phyloP scores from a whole-genome alignment of 768 basidiomycete genomes.

The Rhizopogon vinicolor region DNA sequence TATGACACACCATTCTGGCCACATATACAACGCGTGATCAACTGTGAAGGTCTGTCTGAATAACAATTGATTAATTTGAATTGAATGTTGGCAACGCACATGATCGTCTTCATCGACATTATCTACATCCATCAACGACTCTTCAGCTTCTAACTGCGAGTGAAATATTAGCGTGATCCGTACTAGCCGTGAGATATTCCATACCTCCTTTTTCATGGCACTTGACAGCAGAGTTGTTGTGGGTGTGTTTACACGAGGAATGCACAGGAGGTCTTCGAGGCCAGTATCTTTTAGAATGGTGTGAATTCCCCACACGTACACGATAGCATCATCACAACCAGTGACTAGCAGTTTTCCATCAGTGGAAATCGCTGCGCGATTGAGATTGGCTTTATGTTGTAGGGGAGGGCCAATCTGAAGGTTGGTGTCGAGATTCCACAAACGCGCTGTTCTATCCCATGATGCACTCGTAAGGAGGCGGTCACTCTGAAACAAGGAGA shows the following conservation, averaged over 20 bases:
- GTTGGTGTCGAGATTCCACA: neutral
- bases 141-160: too few species aligned
- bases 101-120: too few species aligned
- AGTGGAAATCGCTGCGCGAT: neutral
- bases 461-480: neutral
- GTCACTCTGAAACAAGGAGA: neutral
- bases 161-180: too few species aligned
- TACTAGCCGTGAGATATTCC: too few species aligned
- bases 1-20: conserved; percentile 63
- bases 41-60: conserved; percentile 15
- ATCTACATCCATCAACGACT: too few species aligned
- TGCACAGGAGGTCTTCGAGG: neutral
- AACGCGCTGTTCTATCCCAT: neutral
- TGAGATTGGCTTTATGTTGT: neutral
- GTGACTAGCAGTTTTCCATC: neutral
- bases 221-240: too few species aligned
- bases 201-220: too few species aligned
- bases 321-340: neutral
- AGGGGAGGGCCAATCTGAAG: neutral
- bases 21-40: conserved; percentile 81
- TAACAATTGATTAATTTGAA: too few species aligned
- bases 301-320: neutral
- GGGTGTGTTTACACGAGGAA: neutral
- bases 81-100: too few species aligned
- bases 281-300: neutral